Evolutionary conservation across 2,329 filamentous ascomycete species (phyloP), one percentile per base, ranked within the genome.

Genomic region (Phaeomoniella chlamydospora): DNA sequence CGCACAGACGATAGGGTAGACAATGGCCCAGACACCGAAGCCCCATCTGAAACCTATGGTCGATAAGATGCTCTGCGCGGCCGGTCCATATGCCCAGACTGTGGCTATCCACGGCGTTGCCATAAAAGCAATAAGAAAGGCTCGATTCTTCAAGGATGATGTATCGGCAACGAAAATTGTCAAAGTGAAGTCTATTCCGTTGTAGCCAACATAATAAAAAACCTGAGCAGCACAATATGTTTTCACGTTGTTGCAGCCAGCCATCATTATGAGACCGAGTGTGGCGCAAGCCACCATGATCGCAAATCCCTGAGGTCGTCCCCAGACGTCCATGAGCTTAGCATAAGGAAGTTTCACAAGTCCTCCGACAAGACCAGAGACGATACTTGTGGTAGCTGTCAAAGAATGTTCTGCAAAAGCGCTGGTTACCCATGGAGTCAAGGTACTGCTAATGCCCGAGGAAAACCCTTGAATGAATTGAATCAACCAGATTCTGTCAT

Each of bases 151-250:
- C 19, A 80, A 59, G 1, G 61, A 59, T 0, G 76, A 72, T 0
- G 73, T 77, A 45, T 80, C 77, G 14, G 75, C 68, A 37, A 74
- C 62, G 48, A 79, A 70, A 34, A 80, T 62, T 29, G 59, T 62
- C 1, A 77, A 48, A 18, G 62, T 64, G 45, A 72, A 77, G n/a
- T 56, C 55, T 6, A 77, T 56, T 5, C 69, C 70, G 16, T 67
- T 60, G 37, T 59, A 42, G 5, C 74, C 74, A 31, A 74, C 62
- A 45, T 61, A 63, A 48, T 72, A 76, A 40, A 78, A 68, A 2
- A 75, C 67, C 16, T 72, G 64, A 2, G 70, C 72, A 2, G 73
- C 73, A 32, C 68, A 67, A 48, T 76, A 80, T 1, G 66, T 70
- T 44, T 70, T 53, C 12, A 78, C 65, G 41, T 69, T 70, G 2